Conservation (phyloP, 306 rosid genomes). For the Luffa aegyptiaca region DNA sequence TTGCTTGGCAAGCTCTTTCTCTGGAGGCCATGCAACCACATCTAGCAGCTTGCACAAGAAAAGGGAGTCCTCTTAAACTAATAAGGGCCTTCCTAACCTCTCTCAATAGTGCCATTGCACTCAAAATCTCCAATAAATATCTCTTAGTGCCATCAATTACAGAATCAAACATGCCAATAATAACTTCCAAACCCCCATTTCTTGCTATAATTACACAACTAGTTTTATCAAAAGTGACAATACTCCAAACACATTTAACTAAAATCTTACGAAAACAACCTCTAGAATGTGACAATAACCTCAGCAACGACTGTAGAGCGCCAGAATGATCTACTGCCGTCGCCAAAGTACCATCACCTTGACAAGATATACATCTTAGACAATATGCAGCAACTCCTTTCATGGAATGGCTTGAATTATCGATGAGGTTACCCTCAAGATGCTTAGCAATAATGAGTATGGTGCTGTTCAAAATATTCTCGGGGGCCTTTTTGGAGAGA, state of each 20-base stretch:
- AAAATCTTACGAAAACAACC: neutral
- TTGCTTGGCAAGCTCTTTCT: constrained; percentile 6
- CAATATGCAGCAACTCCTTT: constrained; percentile 1
- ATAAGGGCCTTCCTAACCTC: constrained; percentile 4
- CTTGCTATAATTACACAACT: constrained; percentile 2
- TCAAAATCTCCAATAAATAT: constrained; percentile 3
- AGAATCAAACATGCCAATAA: neutral
- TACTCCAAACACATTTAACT: neutral
- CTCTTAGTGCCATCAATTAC: neutral
- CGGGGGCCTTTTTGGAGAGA: neutral
- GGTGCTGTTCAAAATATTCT: neutral
- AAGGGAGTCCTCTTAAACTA: neutral
- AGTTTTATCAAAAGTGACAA: neutral
- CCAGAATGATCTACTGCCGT: neutral
- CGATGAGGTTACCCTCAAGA: neutral
- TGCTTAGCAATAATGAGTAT: neutral
- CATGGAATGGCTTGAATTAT: neutral
- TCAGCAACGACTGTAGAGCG: neutral
- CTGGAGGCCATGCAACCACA: neutral
- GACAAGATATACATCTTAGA: neutral
- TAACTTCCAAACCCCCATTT: neutral
- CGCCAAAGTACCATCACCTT: neutral
- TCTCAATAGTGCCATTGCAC: neutral
- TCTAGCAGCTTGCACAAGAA: constrained; percentile 6
- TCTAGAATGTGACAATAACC: neutral